phyloP scores from a whole-genome alignment of 805 yeast genomes.

The Clavispora vitiphila region DNA sequence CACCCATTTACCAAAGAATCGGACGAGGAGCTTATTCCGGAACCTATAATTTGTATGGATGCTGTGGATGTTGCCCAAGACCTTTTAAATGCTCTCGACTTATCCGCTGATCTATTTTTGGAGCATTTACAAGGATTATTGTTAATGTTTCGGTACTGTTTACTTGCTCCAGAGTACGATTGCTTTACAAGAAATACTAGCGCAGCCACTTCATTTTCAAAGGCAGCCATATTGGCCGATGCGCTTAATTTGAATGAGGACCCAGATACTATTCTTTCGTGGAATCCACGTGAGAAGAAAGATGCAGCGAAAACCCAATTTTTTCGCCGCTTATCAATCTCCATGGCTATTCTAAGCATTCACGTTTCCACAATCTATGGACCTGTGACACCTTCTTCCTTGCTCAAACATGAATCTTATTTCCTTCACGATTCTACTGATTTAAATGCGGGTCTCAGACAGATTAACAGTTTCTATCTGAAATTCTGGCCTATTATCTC shows the following conservation, averaged over 20 bases:
- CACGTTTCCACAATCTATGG: neutral
- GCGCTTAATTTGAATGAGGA: neutral
- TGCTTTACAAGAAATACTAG: neutral
- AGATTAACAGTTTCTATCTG: too few relatives aligned
- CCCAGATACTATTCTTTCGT: neutral
- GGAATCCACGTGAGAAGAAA: neutral
- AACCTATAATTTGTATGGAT: neutral
- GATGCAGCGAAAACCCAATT: neutral
- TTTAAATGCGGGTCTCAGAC: neutral
- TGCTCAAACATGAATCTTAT: neutral
- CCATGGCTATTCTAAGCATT: neutral
- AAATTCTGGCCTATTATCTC: too few relatives aligned
- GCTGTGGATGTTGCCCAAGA: neutral
- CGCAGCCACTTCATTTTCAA: neutral
- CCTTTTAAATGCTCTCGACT: neutral
- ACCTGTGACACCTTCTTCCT: neutral
- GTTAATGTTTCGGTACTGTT: neutral
- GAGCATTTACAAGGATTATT: neutral
- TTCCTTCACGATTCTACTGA: too few relatives aligned
- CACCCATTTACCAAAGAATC: neutral
- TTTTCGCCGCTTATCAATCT: neutral
- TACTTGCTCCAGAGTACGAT: neutral
- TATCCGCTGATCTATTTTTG: neutral
- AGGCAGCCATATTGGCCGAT: neutral
- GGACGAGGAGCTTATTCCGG: too few relatives aligned